Base-by-base conservation (phyloP, 2,329 filamentous ascomycete species). In the Acrodontium crateriforme region DNA sequence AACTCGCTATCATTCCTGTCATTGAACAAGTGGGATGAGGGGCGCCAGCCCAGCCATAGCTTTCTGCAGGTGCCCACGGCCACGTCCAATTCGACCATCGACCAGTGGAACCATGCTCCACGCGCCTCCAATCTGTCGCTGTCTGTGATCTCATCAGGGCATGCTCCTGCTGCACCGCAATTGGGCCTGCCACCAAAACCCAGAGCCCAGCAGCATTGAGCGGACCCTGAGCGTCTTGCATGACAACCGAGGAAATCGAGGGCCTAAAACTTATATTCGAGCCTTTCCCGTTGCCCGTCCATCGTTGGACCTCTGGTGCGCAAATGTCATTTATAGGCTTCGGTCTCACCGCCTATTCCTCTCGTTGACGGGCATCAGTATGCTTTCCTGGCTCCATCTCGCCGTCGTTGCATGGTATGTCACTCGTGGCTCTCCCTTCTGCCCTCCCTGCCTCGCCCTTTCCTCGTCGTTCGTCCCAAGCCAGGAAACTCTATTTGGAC, bases 381-480 rank as follows among this genome's bases (percentile, higher is more conserved):
- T 50, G 48, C 37, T 42, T 44, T 46, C 45, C 44, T 49, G 42
- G 45, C 37, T 47, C 37, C 37, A 30, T 34, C 34, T 47, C 35
- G 44, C 45, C 40, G 41, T 48, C 38, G 38, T 39, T 44, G 41
- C 37, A 38, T 50, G 46, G 48, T 52, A 47, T 33, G 47, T n/a
- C n/a, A n/a, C n/a, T n/a, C n/a, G n/a, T n/a, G n/a, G n/a, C n/a
- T n/a, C n/a, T 41, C 25, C 18, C 24, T 24, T 27, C 23, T 15
- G 20, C 25, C 15, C 22, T 25, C 18, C 18, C 21, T 21, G 13
- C 21, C 18, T 19, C 11, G 18, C 18, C 24, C 22, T n/a, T 11
- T 31, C 27, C 24, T 22, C 15, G n/a, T 20, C 15, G 9, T 3
- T 9, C 16, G 10, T 18, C 4, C 10, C 16, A 12, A 7, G 29